phyloP scores from a whole-genome alignment of 257 asterid genomes.

The Scutellaria galericulata region DNA sequence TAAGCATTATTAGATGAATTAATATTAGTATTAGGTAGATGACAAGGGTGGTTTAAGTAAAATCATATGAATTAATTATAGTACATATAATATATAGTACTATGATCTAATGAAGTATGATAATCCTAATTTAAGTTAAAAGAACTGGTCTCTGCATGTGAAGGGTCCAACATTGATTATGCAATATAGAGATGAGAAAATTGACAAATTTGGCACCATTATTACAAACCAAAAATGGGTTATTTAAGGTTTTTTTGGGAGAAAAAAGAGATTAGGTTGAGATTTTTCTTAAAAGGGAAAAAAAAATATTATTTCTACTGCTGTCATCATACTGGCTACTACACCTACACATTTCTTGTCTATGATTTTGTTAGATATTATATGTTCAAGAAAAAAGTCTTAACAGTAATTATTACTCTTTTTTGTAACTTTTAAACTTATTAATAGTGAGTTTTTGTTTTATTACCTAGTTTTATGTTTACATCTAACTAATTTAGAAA shows the following conservation, averaged over 20 bases:
- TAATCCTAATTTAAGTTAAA: not conserved
- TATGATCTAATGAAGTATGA: constrained; percentile 8
- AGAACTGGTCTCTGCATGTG: constrained; percentile 22
- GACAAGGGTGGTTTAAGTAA: not conserved
- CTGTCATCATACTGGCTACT: not conserved
- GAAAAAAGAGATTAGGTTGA: too few relatives aligned
- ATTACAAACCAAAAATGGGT: constrained; percentile 19
- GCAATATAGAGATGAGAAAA: not conserved
- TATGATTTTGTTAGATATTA: not conserved
- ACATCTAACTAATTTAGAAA: too few relatives aligned
- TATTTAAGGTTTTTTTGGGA: not conserved
- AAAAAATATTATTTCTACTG: not conserved
- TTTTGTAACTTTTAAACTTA: too few relatives aligned
- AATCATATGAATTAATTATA: not conserved
- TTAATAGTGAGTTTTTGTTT: too few relatives aligned
- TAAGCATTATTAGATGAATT: constrained; percentile 1
- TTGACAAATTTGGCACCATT: not conserved
- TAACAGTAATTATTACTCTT: too few relatives aligned
- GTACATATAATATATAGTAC: not conserved
- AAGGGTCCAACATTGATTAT: constrained; percentile 10
- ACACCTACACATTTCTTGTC: not conserved
- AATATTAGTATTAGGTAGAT: not conserved
- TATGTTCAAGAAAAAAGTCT: too few relatives aligned
- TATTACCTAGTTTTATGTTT: too few relatives aligned
- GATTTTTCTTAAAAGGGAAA: too few relatives aligned